A percentile compares a stretch with the other conserved stretches of the same genome.
Evolutionary conservation across 495 filamentous ascomycete species (phyloP).

Genomic region (Emericellopsis terricola): DNA sequence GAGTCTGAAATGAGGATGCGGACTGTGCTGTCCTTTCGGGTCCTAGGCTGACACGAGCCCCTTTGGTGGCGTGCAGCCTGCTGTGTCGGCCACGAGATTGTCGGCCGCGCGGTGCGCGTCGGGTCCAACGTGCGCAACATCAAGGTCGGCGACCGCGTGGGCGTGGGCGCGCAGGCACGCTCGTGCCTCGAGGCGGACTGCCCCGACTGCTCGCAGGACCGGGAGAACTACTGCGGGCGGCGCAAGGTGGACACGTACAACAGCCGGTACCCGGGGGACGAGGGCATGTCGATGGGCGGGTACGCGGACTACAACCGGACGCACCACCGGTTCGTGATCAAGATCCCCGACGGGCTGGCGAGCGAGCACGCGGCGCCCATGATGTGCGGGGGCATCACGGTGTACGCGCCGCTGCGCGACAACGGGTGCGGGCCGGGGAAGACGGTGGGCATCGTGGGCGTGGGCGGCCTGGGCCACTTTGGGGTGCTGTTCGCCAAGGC

Average conservation of each 20-base stretch:
- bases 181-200: constrained; percentile 52
- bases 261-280: constrained; percentile 41
- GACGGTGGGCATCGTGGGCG: constrained; percentile 62
- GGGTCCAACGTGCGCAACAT: constrained; percentile 43
- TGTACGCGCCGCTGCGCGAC: constrained; percentile 52
- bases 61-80: no score
- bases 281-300: constrained; percentile 41
- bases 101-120: constrained; percentile 55
- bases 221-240: constrained; percentile 58
- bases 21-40: no score
- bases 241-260: constrained; percentile 50
- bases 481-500: constrained; percentile 52
- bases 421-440: constrained; percentile 67
- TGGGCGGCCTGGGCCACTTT: constrained; percentile 68
- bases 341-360: constrained; percentile 46
- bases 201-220: constrained; percentile 41
- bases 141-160: constrained; percentile 66
- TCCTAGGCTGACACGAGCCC: no score
- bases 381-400: constrained; percentile 70
- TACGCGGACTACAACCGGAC: constrained; percentile 58
- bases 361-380: constrained; percentile 53
- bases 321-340: constrained; percentile 58
- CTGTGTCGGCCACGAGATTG: constrained; percentile 72
- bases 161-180: constrained; percentile 62
- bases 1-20: not conserved